Conservation (phyloP, 495 filamentous ascomycete genomes). For the Aspergillus funiculosus region DNA sequence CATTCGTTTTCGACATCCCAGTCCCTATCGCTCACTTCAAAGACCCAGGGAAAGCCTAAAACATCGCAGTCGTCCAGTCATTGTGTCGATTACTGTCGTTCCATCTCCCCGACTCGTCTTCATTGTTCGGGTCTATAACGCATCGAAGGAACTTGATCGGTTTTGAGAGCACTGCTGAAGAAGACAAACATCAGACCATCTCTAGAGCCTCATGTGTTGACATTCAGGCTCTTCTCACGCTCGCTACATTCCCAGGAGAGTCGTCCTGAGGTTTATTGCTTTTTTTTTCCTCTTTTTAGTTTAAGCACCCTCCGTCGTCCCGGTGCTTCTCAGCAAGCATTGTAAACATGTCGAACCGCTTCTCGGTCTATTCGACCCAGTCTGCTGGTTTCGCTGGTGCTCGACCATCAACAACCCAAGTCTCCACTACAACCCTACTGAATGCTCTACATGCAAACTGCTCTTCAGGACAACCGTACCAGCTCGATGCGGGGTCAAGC, state of each 20-base stretch:
- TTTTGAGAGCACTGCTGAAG: too few relatives aligned
- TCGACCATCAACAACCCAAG: slow-evolving; percentile 63
- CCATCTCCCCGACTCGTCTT: not conserved
- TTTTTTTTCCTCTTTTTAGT: not conserved
- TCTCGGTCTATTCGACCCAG: slow-evolving; percentile 78
- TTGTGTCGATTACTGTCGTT: slow-evolving; percentile 1
- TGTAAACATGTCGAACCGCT: slow-evolving; percentile 65
- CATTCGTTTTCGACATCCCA: slow-evolving; percentile 11
- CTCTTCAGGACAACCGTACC: slow-evolving; percentile 70
- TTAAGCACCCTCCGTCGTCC: not conserved
- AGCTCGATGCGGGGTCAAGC: slow-evolving; percentile 84
- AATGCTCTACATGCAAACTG: slow-evolving; percentile 89
- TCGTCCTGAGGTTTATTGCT: not conserved
- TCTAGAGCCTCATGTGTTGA: slow-evolving; percentile 14
- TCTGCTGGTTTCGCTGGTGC: slow-evolving; percentile 53
- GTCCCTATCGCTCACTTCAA: slow-evolving; percentile 15
- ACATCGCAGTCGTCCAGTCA: not conserved
- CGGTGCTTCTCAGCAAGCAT: not conserved
- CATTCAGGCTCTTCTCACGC: not conserved
- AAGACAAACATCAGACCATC: too few relatives aligned
- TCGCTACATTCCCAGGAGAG: slow-evolving; percentile 2
- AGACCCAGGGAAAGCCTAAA: not conserved
- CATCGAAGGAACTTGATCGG: too few relatives aligned
- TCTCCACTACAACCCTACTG: slow-evolving; percentile 87
- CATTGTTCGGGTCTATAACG: too few relatives aligned